Base-by-base conservation (phyloP, 768 basidiomycete genomes). In the Scleroderma citrinum region DNA sequence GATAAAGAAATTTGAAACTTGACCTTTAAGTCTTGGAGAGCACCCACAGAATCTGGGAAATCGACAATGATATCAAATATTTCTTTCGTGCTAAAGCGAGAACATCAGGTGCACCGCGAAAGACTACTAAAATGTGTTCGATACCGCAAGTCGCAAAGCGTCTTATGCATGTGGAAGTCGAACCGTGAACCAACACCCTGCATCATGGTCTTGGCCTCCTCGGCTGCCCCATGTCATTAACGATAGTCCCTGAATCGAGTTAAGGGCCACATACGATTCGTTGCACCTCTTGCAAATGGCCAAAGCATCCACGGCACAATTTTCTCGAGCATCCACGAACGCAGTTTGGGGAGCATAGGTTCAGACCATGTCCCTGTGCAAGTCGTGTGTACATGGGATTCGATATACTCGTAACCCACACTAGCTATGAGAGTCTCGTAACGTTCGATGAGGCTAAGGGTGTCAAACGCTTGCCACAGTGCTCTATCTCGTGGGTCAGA, bases 41-140 rank as follows among this genome's bases (percentile, higher is more conserved):
- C 93, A 3, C 85, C 82, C 55, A 72, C 75, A 0, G 94, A 95
- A 52, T 93, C 88, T 0, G 95, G 93, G 57, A 82, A 94, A 59
- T 95, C 91, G 48, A 97, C 83, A 50, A 98, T 95, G 48, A 98
- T 96, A 56, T 95, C 92, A 61, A 96, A 98, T 17, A 98, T 85
- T 64, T 98, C 94, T 43, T 71, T 75, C 50, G 81, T 85, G 30
- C 83, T 85, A 52, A 36, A 36, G 32, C 12, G 16, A 38, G 23
- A 32, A 30, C 31, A 24, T 39, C 29, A 24, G 35, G 16, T 16
- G 34, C 7, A 17, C 46, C 32, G 19, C 32, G 45, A 24, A 31
- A 54, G 32, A 46, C 21, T 50, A 44, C n/a, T 13, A n/a, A 43
- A 29, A 29, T 53, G n/a, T 19, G 7, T 24, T 11, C 62, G 76